Evolutionary conservation across 345 rosid species (phyloP).

Genomic region (Melastoma malabathricum): DNA sequence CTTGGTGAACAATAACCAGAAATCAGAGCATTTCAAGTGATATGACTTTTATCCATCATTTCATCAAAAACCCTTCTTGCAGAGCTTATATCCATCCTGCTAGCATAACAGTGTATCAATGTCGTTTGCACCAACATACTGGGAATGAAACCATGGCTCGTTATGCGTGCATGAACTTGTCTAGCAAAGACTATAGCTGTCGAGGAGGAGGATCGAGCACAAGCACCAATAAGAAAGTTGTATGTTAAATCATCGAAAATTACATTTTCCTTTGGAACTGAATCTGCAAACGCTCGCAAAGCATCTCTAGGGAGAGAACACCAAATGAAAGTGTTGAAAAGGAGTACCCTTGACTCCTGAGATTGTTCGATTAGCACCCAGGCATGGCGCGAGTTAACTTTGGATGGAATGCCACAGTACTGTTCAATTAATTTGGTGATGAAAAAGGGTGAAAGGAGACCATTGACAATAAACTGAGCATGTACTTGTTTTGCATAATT

Average conservation of each 20-base stretch:
- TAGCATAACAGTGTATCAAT: conserved; percentile 37
- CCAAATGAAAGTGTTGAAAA: conserved; percentile 50
- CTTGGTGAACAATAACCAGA: conserved; percentile 38
- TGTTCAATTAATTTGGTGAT: conserved; percentile 29
- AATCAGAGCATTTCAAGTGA: conserved; percentile 56
- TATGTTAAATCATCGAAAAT: conserved; percentile 33
- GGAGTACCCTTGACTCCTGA: conserved; percentile 27
- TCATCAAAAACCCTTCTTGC: conserved; percentile 49
- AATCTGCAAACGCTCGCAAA: conserved; percentile 25
- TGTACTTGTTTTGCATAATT: conserved; percentile 36
- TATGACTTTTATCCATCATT: conserved; percentile 37
- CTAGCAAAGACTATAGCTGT: conserved; percentile 28
- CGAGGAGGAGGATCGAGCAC: conserved; percentile 29
- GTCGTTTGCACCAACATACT: conserved; percentile 36
- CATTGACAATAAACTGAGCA: conserved; percentile 32
- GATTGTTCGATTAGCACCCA: conserved; percentile 20
- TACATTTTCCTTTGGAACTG: conserved; percentile 21
- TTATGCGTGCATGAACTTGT: conserved; percentile 24
- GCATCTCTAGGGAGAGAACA: conserved; percentile 40
- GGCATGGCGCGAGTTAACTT: conserved; percentile 24
- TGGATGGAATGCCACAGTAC: conserved; percentile 23
- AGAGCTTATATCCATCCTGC: conserved; percentile 23
- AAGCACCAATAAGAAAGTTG: conserved; percentile 45
- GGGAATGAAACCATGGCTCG: conserved; percentile 26
- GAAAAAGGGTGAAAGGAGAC: conserved; percentile 23